Conservation (phyloP, 2,329 filamentous ascomycete genomes). For the Bipolaris cookei region DNA sequence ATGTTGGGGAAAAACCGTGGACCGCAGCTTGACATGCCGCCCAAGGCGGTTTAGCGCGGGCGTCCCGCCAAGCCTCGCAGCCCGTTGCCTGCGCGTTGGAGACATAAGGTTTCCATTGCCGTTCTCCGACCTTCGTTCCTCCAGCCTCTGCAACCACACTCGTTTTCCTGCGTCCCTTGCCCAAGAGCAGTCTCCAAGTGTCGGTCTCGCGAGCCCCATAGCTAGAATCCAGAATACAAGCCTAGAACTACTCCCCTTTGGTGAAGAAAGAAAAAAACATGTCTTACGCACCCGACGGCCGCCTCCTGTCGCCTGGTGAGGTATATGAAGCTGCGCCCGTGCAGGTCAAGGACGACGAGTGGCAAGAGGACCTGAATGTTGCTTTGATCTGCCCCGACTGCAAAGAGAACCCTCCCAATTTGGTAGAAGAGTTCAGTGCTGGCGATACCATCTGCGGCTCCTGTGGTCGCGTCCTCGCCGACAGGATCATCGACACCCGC, state of each 20-base stretch:
- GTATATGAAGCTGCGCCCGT: slow-evolving; percentile 50
- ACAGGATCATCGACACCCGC: slow-evolving; percentile 91
- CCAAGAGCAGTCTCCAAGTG: slow-evolving; percentile 18
- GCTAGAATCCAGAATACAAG: slow-evolving; percentile 20
- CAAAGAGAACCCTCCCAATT: slow-evolving; percentile 86
- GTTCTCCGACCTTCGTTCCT: slow-evolving; percentile 12
- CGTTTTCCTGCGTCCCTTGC: slow-evolving; percentile 23
- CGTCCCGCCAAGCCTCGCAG: slow-evolving; percentile 13
- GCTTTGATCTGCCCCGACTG: slow-evolving; percentile 87
- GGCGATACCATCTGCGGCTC: slow-evolving; percentile 92
- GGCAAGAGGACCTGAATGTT: slow-evolving; percentile 85
- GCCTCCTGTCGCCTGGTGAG: slow-evolving; percentile 54
- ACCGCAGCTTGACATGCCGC: slow-evolving; percentile 30
- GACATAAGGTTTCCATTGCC: slow-evolving; percentile 5
- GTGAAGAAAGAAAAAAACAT: slow-evolving; percentile 23
- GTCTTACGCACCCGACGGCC: slow-evolving; percentile 44
- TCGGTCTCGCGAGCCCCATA: slow-evolving; percentile 23
- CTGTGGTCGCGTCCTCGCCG: slow-evolving; percentile 88
- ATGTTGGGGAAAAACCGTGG: slow-evolving; percentile 26
- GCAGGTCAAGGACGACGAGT: slow-evolving; percentile 54
- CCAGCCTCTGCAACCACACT: slow-evolving; percentile 29
- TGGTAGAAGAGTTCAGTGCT: slow-evolving; percentile 90
- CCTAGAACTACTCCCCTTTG: slow-evolving; percentile 10
- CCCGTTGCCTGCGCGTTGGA: slow-evolving; percentile 9
- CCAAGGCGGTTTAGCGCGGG: slow-evolving; percentile 25